Base-by-base conservation (phyloP, 2,329 filamentous ascomycete genomes). In the Cryphonectria japonica region DNA sequence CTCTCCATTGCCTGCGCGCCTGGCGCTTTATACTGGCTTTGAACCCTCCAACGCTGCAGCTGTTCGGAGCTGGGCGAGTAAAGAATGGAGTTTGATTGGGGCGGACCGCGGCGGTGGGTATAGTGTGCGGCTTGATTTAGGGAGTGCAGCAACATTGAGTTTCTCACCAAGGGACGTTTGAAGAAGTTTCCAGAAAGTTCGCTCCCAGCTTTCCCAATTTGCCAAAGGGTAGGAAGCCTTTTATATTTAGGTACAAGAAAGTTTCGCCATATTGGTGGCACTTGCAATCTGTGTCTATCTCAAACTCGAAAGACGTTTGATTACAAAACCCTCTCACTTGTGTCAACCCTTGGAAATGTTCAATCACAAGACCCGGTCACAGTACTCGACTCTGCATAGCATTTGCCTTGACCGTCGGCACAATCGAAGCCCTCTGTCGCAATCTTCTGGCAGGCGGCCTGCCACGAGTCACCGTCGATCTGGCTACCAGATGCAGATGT, bases 381-480 rank as follows among this genome's bases (percentile, higher is more conserved):
- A 9, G 37, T 34, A 16, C 67, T 57, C 29, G 69, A 2, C 8
- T 60, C 34, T 16, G 75, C 74, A 59, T 71, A 74, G 72, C 75
- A 76, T 26, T 65, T 72, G 61, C 75, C 75, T 70, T 75, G 43
- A 67, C 74, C 74, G 60, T 75, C 73, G n/a, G 71, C 69, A 52
- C 75, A 76, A 13, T 32, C 41, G 66, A 74, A 76, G n/a, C 75
- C 75, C 39, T 43, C n/a, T 29, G 1, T 69, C 29, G 74, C 75
- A 16, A 73, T 22, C 22, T 64, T 68, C 62, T 74, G 68, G 74
- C 74, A 75, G 9, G 71, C 67, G 1, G 57, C 69, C 72, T 75
- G 64, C 75, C 75, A 76, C 43, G 72, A 34, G 2, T 76, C 70
- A 3, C 75, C 75, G 14, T 72, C 75, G 41, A 76, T 39, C 64